phyloP scores from a whole-genome alignment of 2,329 filamentous ascomycete species.

The Rhynchosporium agropyri region DNA sequence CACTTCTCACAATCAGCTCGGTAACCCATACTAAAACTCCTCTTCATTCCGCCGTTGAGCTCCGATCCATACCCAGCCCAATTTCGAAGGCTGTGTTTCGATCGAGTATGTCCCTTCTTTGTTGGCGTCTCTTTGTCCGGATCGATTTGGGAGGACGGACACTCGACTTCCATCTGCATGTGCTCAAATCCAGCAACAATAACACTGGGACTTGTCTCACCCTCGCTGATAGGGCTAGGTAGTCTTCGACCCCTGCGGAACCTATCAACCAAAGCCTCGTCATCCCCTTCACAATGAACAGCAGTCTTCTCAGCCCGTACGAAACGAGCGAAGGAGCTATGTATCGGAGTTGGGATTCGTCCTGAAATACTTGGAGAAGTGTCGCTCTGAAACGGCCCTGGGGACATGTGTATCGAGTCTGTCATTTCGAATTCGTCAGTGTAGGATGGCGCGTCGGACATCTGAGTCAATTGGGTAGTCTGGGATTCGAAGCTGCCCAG shows the following conservation, averaged over 20 bases:
- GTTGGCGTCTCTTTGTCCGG: constrained; percentile 33
- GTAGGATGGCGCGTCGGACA: constrained; percentile 34
- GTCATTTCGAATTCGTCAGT: constrained; percentile 42
- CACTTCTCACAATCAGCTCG: constrained; percentile 79
- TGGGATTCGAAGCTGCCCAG: constrained; percentile 21
- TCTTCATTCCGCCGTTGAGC: constrained; percentile 57
- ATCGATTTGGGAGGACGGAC: constrained; percentile 21
- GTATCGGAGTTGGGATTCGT: constrained; percentile 43
- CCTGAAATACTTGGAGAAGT: constrained; percentile 35
- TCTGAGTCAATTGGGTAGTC: constrained; percentile 35
- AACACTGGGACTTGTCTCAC: constrained; percentile 40
- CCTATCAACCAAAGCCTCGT: constrained; percentile 35
- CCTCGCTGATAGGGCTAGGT: constrained; percentile 44
- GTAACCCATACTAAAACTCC: constrained; percentile 77
- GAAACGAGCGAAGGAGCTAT: constrained; percentile 40
- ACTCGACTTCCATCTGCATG: constrained; percentile 43
- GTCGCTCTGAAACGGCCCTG: constrained; percentile 39
- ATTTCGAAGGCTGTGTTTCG: constrained; percentile 41
- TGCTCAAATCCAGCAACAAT: constrained; percentile 38
- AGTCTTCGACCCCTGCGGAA: constrained; percentile 38
- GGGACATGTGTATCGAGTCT: constrained; percentile 39
- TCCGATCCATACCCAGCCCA: constrained; percentile 39
- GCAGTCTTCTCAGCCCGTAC: constrained; percentile 34
- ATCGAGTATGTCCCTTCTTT: constrained; percentile 42
- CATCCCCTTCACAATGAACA: constrained; percentile 28